These are phyloP conservation scores for Solanum hybrid DNA, from an alignment of 305 asterid species.

Conservation along the genomic window DNA sequence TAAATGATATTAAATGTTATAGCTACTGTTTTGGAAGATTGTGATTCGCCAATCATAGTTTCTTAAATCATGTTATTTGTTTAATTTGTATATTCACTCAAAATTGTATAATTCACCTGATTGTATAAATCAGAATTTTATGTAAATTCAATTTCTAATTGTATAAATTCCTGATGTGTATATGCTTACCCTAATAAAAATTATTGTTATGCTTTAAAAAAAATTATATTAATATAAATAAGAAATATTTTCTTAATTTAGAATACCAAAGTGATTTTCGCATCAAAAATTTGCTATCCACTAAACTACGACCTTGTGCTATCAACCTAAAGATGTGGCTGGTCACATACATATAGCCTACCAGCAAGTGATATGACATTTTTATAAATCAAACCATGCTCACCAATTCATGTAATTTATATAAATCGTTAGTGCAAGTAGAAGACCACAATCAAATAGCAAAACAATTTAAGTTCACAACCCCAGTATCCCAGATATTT, in stretches of 20 bases:
- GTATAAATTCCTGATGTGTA: neutral
- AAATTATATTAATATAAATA: too few species aligned
- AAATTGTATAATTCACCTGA: neutral
- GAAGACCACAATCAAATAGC: neutral
- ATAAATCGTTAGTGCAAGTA: neutral
- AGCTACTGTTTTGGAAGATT: too few species aligned
- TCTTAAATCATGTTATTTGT: neutral
- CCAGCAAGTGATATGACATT: neutral
- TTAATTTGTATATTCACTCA: neutral
- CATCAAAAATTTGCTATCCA: neutral
- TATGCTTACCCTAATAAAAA: neutral
- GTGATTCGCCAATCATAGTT: neutral
- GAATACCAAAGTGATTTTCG: neutral
- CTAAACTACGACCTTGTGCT: neutral
- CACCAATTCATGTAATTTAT: neutral
- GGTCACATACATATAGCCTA: neutral
- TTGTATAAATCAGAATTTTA: too few species aligned
- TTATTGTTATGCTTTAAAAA: neutral
- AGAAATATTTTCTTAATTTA: neutral
- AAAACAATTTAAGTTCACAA: neutral
- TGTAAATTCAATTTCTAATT: too few species aligned
- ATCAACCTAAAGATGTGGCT: neutral
- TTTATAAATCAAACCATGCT: neutral
- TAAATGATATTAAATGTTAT: neutral
- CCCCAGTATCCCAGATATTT: neutral